A percentile compares a stretch with the other conserved stretches of the same genome.
phyloP scores from a whole-genome alignment of 192 early-diverging fungal species.

The Podila clonocystis region DNA sequence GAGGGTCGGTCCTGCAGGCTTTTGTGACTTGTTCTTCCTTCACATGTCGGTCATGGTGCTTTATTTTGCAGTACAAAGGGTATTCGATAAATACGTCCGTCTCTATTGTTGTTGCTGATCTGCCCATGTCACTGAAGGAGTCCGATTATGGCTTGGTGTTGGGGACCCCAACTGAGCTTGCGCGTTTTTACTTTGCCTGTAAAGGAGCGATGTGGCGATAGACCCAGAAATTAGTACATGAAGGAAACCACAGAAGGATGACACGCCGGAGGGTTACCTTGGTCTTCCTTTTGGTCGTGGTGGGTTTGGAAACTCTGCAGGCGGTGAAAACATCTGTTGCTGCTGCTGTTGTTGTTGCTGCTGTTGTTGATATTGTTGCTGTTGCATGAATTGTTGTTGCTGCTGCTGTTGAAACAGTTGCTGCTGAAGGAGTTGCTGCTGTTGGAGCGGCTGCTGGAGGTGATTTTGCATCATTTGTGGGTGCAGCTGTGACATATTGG shows the following conservation, averaged over 20 bases:
- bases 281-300: slow-evolving; percentile 48
- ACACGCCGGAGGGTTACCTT: slow-evolving; percentile 17
- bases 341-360: slow-evolving; percentile 34
- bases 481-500: slow-evolving; percentile 36
- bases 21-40: background rate
- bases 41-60: background rate
- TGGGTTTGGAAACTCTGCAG: slow-evolving; percentile 33
- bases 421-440: slow-evolving; percentile 1
- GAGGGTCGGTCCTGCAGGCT: too few relatives aligned
- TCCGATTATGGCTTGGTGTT: slow-evolving; percentile 23
- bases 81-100: too few relatives aligned
- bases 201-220: background rate
- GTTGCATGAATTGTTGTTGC: slow-evolving; percentile 19
- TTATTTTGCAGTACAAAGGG: too few relatives aligned
- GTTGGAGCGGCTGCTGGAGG: slow-evolving; percentile 13
- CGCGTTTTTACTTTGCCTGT: slow-evolving; percentile 36
- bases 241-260: background rate
- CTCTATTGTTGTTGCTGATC: slow-evolving; percentile 31
- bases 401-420: slow-evolving; percentile 12
- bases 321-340: background rate
- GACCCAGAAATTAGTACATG: background rate
- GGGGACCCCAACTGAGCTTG: slow-evolving; percentile 38
- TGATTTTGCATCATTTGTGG: slow-evolving; percentile 43
- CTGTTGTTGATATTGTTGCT: slow-evolving; percentile 18
- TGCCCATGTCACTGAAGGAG: slow-evolving; percentile 42